Percentiles rank a stretch among this genome's conserved stretches.
phyloP scores from a whole-genome alignment of 306 rosid species.

The Alnus rubra region DNA sequence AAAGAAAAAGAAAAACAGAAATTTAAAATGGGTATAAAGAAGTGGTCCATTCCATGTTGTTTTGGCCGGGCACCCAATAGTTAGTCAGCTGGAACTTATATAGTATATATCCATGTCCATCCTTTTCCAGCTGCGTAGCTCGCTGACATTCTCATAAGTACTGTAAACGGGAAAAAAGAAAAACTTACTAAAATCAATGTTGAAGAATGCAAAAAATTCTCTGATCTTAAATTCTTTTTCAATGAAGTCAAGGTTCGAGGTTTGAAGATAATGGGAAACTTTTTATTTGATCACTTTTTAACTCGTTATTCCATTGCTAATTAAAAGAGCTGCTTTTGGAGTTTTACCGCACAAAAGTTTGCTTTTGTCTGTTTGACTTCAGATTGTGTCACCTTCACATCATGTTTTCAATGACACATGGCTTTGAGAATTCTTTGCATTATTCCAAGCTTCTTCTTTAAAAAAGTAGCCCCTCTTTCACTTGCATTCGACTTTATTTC shows the following conservation, averaged over 20 bases:
- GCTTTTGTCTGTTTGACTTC: conserved; percentile 23
- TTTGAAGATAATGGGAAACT: conserved; percentile 4
- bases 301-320: conserved; percentile 23
- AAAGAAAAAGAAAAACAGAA: no score
- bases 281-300: conserved; percentile 15
- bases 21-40: neutral
- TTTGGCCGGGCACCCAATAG: neutral
- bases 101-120: neutral
- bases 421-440: conserved; percentile 25
- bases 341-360: no score
- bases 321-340: no score
- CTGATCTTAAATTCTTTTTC: neutral
- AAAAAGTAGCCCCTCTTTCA: conserved; percentile 31
- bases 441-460: conserved; percentile 43
- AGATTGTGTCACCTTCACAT: conserved; percentile 29
- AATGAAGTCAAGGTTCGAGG: neutral
- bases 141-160: conserved; percentile 19
- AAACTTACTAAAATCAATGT: neutral
- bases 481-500: conserved; percentile 37
- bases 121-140: neutral
- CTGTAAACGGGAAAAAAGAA: conserved; percentile 6
- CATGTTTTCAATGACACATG: conserved; percentile 16
- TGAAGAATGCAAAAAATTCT: neutral
- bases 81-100: neutral
- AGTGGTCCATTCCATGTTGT: conserved; percentile 4